A percentile compares a stretch with the other conserved stretches of the same genome.
These are phyloP conservation scores for Pisolithus sp. DNA, from an alignment of 768 basidiomycete genomes.

Conservation along the genomic window DNA sequence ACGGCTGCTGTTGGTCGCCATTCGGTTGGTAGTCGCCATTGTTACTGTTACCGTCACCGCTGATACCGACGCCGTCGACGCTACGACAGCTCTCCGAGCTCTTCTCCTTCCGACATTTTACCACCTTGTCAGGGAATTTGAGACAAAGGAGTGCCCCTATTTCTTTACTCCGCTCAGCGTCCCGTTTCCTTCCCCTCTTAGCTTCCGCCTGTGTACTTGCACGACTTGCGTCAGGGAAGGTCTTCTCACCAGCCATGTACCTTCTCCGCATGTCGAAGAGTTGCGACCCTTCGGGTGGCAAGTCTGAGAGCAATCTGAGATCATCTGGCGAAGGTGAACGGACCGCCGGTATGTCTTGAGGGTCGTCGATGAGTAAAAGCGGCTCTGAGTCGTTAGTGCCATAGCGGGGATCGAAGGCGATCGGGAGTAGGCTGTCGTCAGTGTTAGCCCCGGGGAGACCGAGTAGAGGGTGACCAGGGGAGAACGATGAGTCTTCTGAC, in stretches of 20 bases:
- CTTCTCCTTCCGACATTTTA: conserved; percentile 16
- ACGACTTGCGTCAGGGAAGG: conserved; percentile 31
- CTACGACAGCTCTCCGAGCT: conserved; percentile 1
- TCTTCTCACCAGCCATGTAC: conserved; percentile 29
- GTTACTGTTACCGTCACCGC: not conserved
- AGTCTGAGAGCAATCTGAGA: conserved; percentile 30
- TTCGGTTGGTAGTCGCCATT: not conserved
- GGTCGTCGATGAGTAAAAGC: conserved; percentile 39
- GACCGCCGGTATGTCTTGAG: conserved; percentile 31
- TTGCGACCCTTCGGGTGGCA: conserved; percentile 31
- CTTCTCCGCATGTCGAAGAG: conserved; percentile 37
- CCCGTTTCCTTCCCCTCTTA: conserved; percentile 39
- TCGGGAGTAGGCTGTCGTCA: conserved; percentile 37
- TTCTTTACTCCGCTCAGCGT: conserved; percentile 52
- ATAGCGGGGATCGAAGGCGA: conserved; percentile 3
- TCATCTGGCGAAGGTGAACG: conserved; percentile 41
- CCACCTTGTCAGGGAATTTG: conserved; percentile 37
- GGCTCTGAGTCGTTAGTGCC: conserved; percentile 7
- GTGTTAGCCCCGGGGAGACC: conserved; percentile 39
- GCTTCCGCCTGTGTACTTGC: conserved; percentile 37
- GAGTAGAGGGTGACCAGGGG: conserved; percentile 23
- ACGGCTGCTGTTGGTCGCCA: conserved; percentile 3
- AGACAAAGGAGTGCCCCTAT: conserved; percentile 49
- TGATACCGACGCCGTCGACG: not conserved
- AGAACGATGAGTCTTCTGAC: conserved; percentile 7